Conservation (phyloP, 179 eudicot genomes). For the Sideroxylon spinosum region DNA sequence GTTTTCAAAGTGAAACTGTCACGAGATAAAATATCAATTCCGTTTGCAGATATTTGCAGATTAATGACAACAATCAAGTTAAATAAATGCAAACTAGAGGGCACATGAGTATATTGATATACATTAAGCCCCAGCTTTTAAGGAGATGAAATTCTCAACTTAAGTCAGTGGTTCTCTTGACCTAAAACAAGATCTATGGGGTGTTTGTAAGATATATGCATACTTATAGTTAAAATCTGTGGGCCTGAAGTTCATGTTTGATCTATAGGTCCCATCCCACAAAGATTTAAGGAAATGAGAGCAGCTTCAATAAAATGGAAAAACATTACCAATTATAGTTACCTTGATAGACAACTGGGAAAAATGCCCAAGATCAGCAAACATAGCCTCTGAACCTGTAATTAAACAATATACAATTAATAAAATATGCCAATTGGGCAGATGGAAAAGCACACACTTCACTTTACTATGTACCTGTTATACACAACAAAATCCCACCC, state of each 20-base stretch:
- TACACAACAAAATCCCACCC: conserved; percentile 74
- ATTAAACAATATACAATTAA: not conserved
- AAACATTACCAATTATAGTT: not conserved
- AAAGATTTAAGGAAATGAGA: not conserved
- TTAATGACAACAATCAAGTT: too few species aligned
- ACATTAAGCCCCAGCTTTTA: too few species aligned
- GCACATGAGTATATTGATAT: too few species aligned
- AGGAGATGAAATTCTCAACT: too few species aligned
- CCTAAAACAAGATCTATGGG: too few species aligned
- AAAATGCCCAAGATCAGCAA: conserved; percentile 98
- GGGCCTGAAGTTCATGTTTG: not conserved
- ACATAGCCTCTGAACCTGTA: conserved; percentile 97
- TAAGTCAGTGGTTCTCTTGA: too few species aligned
- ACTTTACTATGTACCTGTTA: conserved; percentile 56
- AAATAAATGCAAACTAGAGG: too few species aligned
- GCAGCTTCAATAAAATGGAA: not conserved
- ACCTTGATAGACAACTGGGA: conserved; percentile 92
- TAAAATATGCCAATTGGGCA: not conserved
- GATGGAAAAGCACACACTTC: not conserved
- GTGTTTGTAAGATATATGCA: too few species aligned
- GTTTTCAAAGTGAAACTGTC: not conserved
- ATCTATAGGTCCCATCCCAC: not conserved
- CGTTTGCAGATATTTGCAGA: not conserved
- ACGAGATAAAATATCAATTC: not conserved
- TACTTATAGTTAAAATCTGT: not conserved